phyloP scores from a whole-genome alignment of 805 yeast species.

The Clavispora phyllophila region DNA sequence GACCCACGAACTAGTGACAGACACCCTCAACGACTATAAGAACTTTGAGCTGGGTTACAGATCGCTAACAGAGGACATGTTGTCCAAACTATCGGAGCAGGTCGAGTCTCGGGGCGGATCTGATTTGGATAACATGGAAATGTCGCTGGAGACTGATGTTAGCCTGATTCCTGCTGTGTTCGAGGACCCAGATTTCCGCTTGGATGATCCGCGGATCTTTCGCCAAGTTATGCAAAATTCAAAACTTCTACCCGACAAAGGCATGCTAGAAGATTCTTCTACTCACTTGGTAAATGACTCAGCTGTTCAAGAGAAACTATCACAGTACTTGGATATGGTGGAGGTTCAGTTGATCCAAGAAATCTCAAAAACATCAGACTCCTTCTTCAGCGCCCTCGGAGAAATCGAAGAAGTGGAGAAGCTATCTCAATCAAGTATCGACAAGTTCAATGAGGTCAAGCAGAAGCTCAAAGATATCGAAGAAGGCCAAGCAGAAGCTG shows the following conservation, averaged over 20 bases:
- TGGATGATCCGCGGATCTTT: conserved; percentile 86
- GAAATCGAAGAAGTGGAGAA: conserved; percentile 64
- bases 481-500: conserved; percentile 44
- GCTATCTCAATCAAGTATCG: conserved; percentile 49
- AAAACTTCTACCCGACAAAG: conserved; percentile 34
- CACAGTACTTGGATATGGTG: conserved; percentile 78
- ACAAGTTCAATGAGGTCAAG: conserved; percentile 43
- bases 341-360: conserved; percentile 78
- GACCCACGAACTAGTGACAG: conserved; percentile 14
- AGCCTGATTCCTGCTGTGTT: conserved; percentile 62
- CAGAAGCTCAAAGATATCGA: conserved; percentile 43
- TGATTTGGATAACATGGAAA: conserved; percentile 1
- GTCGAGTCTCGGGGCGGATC: not conserved
- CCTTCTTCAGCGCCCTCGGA: conserved; percentile 79
- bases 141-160: conserved; percentile 5
- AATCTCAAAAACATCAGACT: conserved; percentile 76
- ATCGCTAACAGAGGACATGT: conserved; percentile 32
- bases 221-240: conserved; percentile 64
- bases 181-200: conserved; percentile 61
- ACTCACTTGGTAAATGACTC: conserved; percentile 44
- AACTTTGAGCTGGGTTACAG: conserved; percentile 36
- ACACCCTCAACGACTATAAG: conserved; percentile 23
- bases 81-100: conserved; percentile 23
- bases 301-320: conserved; percentile 67
- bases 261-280: conserved; percentile 12